These are phyloP conservation scores for Fusarium graminum DNA, from an alignment of 2,329 filamentous ascomycete species.

Conservation along the genomic window DNA sequence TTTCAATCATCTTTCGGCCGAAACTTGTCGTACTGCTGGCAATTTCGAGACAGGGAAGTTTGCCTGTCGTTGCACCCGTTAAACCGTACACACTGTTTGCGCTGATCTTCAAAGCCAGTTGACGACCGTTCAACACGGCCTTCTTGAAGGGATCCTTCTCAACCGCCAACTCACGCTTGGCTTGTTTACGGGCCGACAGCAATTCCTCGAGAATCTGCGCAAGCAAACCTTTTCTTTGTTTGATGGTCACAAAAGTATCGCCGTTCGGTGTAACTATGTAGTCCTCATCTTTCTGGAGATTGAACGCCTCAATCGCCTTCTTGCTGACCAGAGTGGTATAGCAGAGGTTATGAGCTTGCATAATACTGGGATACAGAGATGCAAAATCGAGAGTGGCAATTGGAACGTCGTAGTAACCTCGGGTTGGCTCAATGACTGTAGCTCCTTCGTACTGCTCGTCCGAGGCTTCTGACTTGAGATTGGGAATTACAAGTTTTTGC, in stretches of 20 bases:
- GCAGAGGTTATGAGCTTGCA: slow-evolving; percentile 97
- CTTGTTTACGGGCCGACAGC: slow-evolving; percentile 90
- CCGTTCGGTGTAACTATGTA: slow-evolving; percentile 97
- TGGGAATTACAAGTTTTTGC: slow-evolving; percentile 93
- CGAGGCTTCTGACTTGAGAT: slow-evolving; percentile 75
- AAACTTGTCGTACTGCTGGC: slow-evolving; percentile 98
- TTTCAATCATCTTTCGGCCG: slow-evolving; percentile 98
- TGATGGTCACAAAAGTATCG: slow-evolving; percentile 89
- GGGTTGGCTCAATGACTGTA: slow-evolving; percentile 94
- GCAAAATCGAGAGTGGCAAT: slow-evolving; percentile 99
- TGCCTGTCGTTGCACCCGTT: slow-evolving; percentile 95
- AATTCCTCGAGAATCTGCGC: slow-evolving; percentile 97
- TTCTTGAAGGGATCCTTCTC: slow-evolving; percentile 98
- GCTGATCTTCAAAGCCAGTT: slow-evolving; percentile 94
- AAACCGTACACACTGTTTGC: slow-evolving; percentile 98
- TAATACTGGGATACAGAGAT: slow-evolving; percentile 97
- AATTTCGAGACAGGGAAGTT: slow-evolving; percentile 93
- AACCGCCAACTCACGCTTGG: slow-evolving; percentile 87
- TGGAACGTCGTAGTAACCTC: slow-evolving; percentile 94
- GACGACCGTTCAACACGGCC: slow-evolving; percentile 96
- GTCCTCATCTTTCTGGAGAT: slow-evolving; percentile 87
- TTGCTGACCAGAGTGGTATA: slow-evolving; percentile 90
- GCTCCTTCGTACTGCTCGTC: slow-evolving; percentile 98
- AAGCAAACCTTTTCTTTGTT: slow-evolving; percentile 90
- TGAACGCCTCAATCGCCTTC: slow-evolving; percentile 78